A percentile compares a stretch with the other conserved stretches of the same genome.
Evolutionary conservation across 345 rosid genomes (phyloP).

Genomic region (Syzygium jambos): DNA sequence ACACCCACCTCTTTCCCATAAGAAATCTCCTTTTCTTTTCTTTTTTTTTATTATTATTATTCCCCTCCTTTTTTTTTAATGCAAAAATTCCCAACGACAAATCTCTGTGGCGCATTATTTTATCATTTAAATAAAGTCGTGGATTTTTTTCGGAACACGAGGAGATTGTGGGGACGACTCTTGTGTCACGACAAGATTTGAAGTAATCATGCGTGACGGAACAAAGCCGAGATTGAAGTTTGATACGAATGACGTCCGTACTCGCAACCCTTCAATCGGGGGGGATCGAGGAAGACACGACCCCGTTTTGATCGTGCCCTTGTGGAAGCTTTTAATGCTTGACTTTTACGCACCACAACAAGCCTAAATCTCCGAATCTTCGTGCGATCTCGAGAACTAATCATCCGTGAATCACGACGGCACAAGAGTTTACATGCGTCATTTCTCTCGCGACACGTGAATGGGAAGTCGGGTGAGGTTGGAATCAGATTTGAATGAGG

Average conservation of each 20-base stretch:
- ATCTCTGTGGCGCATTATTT: neutral
- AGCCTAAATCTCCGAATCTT: neutral
- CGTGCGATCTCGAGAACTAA: neutral
- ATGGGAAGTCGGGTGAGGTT: neutral
- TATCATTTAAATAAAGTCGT: neutral
- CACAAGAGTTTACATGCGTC: rapidly evolving
- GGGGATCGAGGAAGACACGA: neutral
- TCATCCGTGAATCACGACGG: neutral
- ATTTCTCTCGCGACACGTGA: neutral
- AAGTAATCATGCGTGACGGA: neutral
- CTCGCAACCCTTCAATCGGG: neutral
- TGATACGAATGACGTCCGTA: neutral
- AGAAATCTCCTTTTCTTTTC: neutral
- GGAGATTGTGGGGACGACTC: neutral
- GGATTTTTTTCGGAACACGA: neutral
- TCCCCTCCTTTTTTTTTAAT: neutral
- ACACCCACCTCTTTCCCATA: neutral
- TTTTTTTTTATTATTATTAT: too few species aligned
- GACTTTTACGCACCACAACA: neutral
- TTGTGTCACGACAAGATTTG: neutral
- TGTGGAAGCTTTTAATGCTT: neutral
- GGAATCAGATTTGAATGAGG: neutral
- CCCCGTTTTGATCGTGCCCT: neutral
- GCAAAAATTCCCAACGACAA: neutral
- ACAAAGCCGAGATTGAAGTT: neutral